Percentiles rank a stretch among this genome's conserved stretches.
phyloP scores from a whole-genome alignment of 2,329 filamentous ascomycete genomes.

The Penicillium oxalicum region DNA sequence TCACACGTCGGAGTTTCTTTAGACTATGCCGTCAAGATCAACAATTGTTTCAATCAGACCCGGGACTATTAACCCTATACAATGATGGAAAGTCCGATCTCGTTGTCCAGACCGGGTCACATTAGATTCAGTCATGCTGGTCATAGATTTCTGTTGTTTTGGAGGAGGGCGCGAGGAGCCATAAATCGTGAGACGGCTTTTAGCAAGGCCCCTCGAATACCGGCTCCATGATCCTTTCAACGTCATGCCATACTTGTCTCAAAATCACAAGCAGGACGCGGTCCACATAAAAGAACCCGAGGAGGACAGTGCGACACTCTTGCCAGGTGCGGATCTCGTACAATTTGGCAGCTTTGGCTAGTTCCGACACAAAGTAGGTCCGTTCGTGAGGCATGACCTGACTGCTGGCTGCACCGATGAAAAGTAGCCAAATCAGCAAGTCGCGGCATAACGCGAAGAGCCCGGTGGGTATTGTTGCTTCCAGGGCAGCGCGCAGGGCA shows the following conservation, averaged over 20 bases:
- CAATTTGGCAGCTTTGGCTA: conserved; percentile 23
- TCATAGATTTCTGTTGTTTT: neutral
- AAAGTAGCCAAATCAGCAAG: conserved; percentile 34
- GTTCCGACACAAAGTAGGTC: conserved; percentile 28
- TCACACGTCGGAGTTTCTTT: no score
- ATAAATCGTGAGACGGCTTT: no score
- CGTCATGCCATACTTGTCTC: conserved; percentile 30
- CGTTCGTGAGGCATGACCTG: conserved; percentile 23
- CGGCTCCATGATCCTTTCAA: conserved; percentile 17
- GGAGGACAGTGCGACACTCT: conserved; percentile 26
- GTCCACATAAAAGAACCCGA: conserved; percentile 34
- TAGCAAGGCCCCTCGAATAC: neutral
- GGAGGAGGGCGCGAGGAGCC: neutral
- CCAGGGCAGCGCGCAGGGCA: conserved; percentile 29
- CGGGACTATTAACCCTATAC: no score
- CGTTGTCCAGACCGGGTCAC: no score
- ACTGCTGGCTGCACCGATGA: conserved; percentile 31
- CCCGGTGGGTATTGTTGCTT: conserved; percentile 27
- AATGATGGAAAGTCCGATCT: no score
- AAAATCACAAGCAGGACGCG: conserved; percentile 28
- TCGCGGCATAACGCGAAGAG: conserved; percentile 29
- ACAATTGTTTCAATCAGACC: no score
- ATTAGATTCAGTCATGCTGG: no score
- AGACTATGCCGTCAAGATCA: no score
- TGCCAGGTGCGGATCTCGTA: conserved; percentile 31